phyloP scores from a whole-genome alignment of 805 yeast species.

The Jamesozyma rosinii region DNA sequence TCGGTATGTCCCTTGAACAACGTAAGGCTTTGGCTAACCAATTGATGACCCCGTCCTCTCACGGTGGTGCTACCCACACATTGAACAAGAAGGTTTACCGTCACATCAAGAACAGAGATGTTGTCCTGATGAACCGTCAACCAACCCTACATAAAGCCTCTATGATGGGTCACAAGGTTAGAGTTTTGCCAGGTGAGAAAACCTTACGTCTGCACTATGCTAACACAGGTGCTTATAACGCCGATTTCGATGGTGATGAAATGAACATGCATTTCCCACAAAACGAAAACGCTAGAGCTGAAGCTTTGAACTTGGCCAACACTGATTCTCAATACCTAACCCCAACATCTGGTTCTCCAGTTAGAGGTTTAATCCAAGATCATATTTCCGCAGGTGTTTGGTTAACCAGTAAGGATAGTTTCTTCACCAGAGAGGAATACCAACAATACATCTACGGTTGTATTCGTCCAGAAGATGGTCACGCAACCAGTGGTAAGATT shows the following conservation, averaged over 20 bases:
- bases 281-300: conserved; percentile 93
- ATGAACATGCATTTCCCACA: conserved; percentile 99
- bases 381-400: conserved; percentile 98
- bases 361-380: conserved; percentile 98
- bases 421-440: conserved; percentile 83
- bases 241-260: conserved; percentile 99
- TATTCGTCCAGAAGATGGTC: conserved; percentile 95
- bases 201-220: conserved; percentile 95
- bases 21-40: conserved; percentile 93
- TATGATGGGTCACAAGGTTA: conserved; percentile 98
- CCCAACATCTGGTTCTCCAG: conserved; percentile 96
- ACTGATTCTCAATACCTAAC: conserved; percentile 96
- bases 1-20: conserved; percentile 87
- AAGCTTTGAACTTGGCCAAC: conserved; percentile 88
- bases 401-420: conserved; percentile 88
- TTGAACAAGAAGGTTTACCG: conserved; percentile 88
- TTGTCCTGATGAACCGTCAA: conserved; percentile 97
- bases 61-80: conserved; percentile 44
- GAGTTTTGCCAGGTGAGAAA: conserved; percentile 95
- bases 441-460: conserved; percentile 92
- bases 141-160: conserved; percentile 98
- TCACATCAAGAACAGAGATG: conserved; percentile 90
- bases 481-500: conserved; percentile 60
- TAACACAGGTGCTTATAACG: conserved; percentile 97
- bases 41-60: conserved; percentile 71